These are phyloP conservation scores for Pseudoscleropodium purum DNA, from an alignment of 225 moss, liverwort and hornwort species.

Conservation along the genomic window DNA sequence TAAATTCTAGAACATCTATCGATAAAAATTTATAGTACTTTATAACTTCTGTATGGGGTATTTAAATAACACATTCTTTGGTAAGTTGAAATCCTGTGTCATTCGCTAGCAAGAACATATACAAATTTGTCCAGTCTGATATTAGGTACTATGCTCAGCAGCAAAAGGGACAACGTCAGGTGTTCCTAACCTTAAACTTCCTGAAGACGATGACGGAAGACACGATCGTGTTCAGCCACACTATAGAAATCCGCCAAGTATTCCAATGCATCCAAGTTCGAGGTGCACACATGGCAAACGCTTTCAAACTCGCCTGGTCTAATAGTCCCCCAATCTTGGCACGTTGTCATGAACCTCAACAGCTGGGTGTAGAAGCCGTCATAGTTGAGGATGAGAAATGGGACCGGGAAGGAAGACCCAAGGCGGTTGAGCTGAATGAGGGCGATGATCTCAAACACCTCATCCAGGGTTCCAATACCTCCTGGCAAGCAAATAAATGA, in stretches of 20 bases:
- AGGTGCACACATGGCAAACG: neutral
- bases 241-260: neutral
- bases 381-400: neutral
- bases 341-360: neutral
- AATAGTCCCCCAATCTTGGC: neutral
- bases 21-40: neutral
- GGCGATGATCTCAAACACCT: neutral
- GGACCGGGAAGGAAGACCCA: neutral
- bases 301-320: neutral
- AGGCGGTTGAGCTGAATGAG: neutral
- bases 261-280: neutral
- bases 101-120: neutral
- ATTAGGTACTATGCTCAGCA: neutral
- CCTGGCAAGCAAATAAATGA: constrained; percentile 43
- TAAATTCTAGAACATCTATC: neutral
- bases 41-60: neutral
- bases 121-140: no score
- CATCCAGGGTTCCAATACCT: constrained; percentile 23
- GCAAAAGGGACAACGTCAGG: neutral
- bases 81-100: neutral
- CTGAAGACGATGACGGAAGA: neutral
- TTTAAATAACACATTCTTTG: neutral
- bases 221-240: neutral
- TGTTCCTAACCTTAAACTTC: neutral
- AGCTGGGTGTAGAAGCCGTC: neutral